Evolutionary conservation across 768 basidiomycete genomes (phyloP), one percentile per base, ranked within the genome.

Genomic region (Tulasnella sp.): DNA sequence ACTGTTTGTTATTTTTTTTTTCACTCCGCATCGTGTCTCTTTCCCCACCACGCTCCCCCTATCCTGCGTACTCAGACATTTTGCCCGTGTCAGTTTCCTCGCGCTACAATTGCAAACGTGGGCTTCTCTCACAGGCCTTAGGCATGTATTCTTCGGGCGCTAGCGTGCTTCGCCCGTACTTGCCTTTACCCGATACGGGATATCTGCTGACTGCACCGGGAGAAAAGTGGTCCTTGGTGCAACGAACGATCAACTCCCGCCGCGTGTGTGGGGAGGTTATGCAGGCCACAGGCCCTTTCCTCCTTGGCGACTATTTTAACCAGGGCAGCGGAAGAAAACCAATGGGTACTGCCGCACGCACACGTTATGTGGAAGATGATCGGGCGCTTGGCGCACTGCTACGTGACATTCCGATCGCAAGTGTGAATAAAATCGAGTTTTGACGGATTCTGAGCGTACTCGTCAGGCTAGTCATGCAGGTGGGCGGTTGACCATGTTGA

Each of bases 111-210:
- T n/a, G 31, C 34, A 10, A 68, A 68, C 62, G 62, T 68, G 62
- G 62, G 62, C 62, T 68, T 68, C 62, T 68, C 62, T 68, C 62
- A 68, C 62, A 68, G 62, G 62, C 62, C 62, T 68, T 68, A 68
- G 62, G 62, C 62, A 68, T 68, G 62, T 68, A 68, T 68, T 68
- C 62, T 18, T 68, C 62, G 62, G 62, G 31, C 31, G 62, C 62
- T 68, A n/a, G n/a, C 31, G 62, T 68, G 62, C 62, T 68, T 68
- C 62, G 62, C n/a, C 56, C 27, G 62, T 18, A 68, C 62, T 68
- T 6, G 31, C 62, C 62, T 24, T 68, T 18, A 36, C 34, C 62
- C 62, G 62, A 68, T 36, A 27, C 36, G 31, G 62, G 5, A 68
- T 14, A 68, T 14, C 62, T 68, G 27, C 62, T 27, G 62, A 36